Percentiles rank a stretch among this genome's conserved stretches.
Evolutionary conservation across 371 early-diverging fungal species (phyloP).

Genomic region (Mortierella sp.): DNA sequence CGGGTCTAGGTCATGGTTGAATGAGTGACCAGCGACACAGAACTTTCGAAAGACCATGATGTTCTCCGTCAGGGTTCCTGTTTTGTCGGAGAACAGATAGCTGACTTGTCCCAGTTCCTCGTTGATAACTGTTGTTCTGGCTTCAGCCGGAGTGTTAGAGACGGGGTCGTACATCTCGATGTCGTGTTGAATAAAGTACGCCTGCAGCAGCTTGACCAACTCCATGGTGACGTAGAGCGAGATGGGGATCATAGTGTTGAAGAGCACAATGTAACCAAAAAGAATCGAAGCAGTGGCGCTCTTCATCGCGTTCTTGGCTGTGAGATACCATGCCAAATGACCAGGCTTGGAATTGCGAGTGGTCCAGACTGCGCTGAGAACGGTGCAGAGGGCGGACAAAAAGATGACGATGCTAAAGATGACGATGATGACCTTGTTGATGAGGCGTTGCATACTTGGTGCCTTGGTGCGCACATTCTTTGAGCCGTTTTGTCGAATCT

Average conservation of each 20-base stretch:
- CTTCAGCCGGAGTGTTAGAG: conserved; percentile 81
- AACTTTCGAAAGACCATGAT: conserved; percentile 91
- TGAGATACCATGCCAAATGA: conserved; percentile 38
- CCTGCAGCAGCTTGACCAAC: conserved; percentile 74
- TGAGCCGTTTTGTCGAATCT: conserved; percentile 82
- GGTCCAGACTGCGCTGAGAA: conserved; percentile 62
- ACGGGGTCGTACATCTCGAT: conserved; percentile 80
- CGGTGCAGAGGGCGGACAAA: conserved; percentile 63
- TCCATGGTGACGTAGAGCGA: conserved; percentile 82
- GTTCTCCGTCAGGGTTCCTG: conserved; percentile 97
- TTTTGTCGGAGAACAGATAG: conserved; percentile 96
- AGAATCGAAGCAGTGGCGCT: conserved; percentile 60
- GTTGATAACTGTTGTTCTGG: conserved; percentile 85
- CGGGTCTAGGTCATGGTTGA: conserved; percentile 68
- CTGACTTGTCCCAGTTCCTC: conserved; percentile 96
- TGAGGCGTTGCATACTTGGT: conserved; percentile 73
- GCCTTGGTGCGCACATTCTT: conserved; percentile 77
- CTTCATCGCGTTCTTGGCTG: conserved; percentile 14
- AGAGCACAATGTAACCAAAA: conserved; percentile 81
- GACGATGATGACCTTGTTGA: conserved; percentile 75
- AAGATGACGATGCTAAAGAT: conserved; percentile 72
- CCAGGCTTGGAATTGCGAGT: conserved; percentile 25
- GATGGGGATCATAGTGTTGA: conserved; percentile 87
- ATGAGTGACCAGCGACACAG: conserved; percentile 79
- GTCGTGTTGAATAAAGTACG: conserved; percentile 85